phyloP scores from a whole-genome alignment of 805 yeast species.

The Candida ulmi region DNA sequence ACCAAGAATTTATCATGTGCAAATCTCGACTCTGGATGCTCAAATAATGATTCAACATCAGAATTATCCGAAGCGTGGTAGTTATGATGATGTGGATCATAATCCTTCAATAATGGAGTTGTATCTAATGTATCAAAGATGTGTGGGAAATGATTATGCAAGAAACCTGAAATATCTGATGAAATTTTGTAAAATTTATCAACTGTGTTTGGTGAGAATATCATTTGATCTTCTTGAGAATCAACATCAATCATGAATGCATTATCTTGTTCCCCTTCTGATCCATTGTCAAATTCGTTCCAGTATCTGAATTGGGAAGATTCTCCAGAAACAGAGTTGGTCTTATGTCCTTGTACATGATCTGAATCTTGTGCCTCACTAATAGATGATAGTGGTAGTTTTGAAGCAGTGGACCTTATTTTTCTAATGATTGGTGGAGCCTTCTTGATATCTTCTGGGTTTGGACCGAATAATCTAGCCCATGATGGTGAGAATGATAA shows the following conservation, averaged over 20 bases:
- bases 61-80: constrained; percentile 1
- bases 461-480: constrained; percentile 28
- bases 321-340: constrained; percentile 10
- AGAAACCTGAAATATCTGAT: constrained; percentile 5
- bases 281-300: constrained; percentile 64
- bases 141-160: constrained; percentile 14
- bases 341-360: not conserved
- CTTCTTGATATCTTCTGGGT: constrained; percentile 37
- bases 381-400: constrained; percentile 1
- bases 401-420: not conserved
- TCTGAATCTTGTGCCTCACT: not conserved
- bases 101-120: not conserved
- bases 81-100: not conserved
- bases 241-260: constrained; percentile 30
- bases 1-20: constrained; percentile 39
- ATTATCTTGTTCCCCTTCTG: constrained; percentile 42
- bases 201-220: constrained; percentile 18
- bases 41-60: constrained; percentile 13
- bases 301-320: constrained; percentile 40
- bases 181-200: constrained; percentile 24
- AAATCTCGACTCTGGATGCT: constrained; percentile 1
- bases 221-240: constrained; percentile 23
- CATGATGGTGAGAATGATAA: constrained; percentile 33
- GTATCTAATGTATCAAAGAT: constrained; percentile 11
- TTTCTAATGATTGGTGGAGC: constrained; percentile 28